A percentile compares a stretch with the other conserved stretches of the same genome.
Conservation (phyloP, 306 rosid species). For the Fragaria iinumae region DNA sequence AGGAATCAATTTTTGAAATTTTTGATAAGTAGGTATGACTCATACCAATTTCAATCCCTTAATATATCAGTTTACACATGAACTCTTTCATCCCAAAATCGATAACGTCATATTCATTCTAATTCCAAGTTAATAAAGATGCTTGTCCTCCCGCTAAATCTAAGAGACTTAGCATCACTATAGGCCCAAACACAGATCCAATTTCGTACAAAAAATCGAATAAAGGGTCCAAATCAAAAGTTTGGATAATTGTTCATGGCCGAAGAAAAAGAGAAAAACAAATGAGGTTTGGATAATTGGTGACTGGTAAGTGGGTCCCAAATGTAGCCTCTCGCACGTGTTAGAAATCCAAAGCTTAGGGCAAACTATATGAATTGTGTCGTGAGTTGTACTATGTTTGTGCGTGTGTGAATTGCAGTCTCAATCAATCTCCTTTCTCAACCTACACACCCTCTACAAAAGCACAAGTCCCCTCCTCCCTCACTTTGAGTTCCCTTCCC, state of each 20-base stretch:
- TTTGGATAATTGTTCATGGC: neutral
- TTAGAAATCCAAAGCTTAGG: slow-evolving; percentile 6
- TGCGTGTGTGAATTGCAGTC: neutral
- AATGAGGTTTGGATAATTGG: neutral
- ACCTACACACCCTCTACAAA: neutral
- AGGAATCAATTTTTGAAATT: too few species aligned
- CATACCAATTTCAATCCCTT: too few species aligned
- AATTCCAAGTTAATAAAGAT: too few species aligned
- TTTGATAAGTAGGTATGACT: too few species aligned
- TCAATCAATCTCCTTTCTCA: neutral
- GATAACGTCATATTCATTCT: too few species aligned
- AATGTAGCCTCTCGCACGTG: neutral
- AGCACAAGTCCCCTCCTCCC: too few species aligned
- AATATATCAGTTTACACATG: too few species aligned
- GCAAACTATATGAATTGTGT: neutral
- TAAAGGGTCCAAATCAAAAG: neutral
- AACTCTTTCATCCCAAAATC: too few species aligned
- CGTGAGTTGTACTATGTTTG: neutral
- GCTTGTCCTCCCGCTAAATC: too few species aligned
- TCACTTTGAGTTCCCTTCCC: too few species aligned
- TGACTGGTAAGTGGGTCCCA: neutral
- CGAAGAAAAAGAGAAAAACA: neutral
- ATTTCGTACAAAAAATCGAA: neutral
- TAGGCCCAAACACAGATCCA: neutral
- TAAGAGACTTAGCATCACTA: neutral